Base-by-base conservation (phyloP, 192 early-diverging fungal species). In the Ramicandelaber brevisporus region DNA sequence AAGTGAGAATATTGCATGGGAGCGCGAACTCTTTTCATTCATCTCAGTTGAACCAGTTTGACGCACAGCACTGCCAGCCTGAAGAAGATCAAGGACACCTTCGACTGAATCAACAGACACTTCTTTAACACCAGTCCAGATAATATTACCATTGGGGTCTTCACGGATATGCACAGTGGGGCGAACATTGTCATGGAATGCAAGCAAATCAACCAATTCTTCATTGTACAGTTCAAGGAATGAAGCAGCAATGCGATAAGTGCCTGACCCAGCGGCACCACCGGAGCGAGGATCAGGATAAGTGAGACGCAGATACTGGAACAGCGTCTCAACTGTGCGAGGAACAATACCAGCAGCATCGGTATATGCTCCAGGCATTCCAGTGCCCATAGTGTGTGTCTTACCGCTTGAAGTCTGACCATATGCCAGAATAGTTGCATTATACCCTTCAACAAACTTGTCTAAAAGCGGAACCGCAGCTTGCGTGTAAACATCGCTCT, bases 171-270 rank as follows among this genome's bases (percentile, higher is more conserved):
- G 63, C 0, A 84, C 62, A 5, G 57, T 59, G 2, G 67, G 63
- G 27, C 66, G 44, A 25, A 54, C 55, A 4, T 56, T 58, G 48
- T 54, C 44, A 32, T 52, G 40, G 24, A 64, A 67, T 29, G 70
- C 73, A 15, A 92, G 46, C 21, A 97, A 52, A 54, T 97, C 92
- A 11, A 86, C 70, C 23, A 92, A 53, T 20, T 97, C 92, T 37
- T 97, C 92, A 44, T 97, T 97, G 49, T 97, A 90, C 5, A 92
- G 65, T 40, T 97, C 89, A 15, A 99, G 44, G 54, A 92, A 96
- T 6, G 85, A 86, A 6, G 92, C 80, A 0, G 29, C 21, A 4
- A 44, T 25, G 12, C 32, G 36, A 28, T 44, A 44, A 6, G 29
- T 20, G 4, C 20, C 17, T 26, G 20, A 37, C n/a, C n/a, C n/a